A percentile compares a stretch with the other conserved stretches of the same genome.
phyloP scores from a whole-genome alignment of 345 rosid genomes.

The Eucalyptus fibrosa region DNA sequence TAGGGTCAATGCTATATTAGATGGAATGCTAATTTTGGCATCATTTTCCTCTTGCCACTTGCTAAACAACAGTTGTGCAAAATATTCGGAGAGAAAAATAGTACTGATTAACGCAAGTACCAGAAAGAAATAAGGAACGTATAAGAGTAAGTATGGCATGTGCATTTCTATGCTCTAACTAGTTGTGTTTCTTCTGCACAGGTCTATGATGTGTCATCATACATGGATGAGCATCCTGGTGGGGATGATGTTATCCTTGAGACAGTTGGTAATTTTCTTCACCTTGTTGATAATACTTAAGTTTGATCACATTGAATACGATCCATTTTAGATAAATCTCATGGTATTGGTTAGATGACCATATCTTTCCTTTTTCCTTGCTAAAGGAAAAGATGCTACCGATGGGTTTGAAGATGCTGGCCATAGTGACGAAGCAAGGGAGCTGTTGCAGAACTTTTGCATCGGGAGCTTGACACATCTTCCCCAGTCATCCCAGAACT shows the following conservation, averaged over 20 bases:
- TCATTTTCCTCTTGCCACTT: background rate
- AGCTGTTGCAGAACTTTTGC: slow-evolving; percentile 48
- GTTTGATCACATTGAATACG: background rate
- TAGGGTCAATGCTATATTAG: background rate
- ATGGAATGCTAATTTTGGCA: background rate
- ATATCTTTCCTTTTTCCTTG: background rate
- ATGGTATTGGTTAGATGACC: background rate
- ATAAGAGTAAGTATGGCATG: background rate
- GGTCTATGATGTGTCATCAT: slow-evolving; percentile 80
- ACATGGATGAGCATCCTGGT: slow-evolving; percentile 91
- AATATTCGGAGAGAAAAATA: background rate
- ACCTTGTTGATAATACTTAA: background rate
- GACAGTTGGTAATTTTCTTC: slow-evolving; percentile 35
- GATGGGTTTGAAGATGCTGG: slow-evolving; percentile 90
- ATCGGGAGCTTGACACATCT: slow-evolving; percentile 69
- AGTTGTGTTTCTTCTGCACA: background rate
- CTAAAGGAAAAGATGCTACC: slow-evolving; percentile 68
- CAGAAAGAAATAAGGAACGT: background rate
- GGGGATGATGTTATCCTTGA: slow-evolving; percentile 87
- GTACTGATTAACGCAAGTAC: background rate
- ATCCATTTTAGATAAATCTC: background rate
- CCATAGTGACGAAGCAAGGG: slow-evolving; percentile 63
- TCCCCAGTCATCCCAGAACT: slow-evolving; percentile 48
- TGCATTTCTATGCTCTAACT: background rate
- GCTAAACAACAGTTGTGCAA: background rate